These are phyloP conservation scores for Umbilicaria muhlenbergii DNA, from an alignment of 495 filamentous ascomycete genomes.

Conservation along the genomic window DNA sequence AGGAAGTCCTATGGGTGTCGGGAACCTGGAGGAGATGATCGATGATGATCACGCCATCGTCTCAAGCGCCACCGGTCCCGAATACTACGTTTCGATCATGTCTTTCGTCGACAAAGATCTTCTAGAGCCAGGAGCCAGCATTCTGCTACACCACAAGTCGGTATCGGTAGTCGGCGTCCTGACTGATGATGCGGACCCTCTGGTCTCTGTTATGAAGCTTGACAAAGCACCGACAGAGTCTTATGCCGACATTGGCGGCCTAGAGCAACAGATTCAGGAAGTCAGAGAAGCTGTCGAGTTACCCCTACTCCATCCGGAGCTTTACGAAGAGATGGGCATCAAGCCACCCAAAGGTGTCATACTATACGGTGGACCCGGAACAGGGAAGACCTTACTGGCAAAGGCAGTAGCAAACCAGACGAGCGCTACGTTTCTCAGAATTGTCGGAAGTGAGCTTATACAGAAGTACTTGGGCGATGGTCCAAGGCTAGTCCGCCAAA, in stretches of 20 bases:
- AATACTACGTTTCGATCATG: constrained; percentile 99
- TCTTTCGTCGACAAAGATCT: constrained; percentile 99
- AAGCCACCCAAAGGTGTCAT: constrained; percentile 99
- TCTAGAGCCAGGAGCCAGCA: constrained; percentile 88
- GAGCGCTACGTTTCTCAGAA: constrained; percentile 93
- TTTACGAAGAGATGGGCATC: constrained; percentile 99
- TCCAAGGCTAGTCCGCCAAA: constrained; percentile 82
- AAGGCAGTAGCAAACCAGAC: constrained; percentile 99
- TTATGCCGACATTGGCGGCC: constrained; percentile 94
- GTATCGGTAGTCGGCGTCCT: constrained; percentile 96
- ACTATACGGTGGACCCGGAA: constrained; percentile 93
- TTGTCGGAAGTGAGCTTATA: constrained; percentile 94
- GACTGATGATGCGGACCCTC: constrained; percentile 89
- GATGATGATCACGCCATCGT: constrained; percentile 99
- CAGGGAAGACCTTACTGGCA: constrained; percentile 90
- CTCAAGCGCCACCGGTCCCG: constrained; percentile 88
- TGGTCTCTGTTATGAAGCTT: constrained; percentile 98
- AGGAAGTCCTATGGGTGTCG: constrained; percentile 96
- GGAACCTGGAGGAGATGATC: constrained; percentile 96
- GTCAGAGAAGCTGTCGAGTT: constrained; percentile 95
- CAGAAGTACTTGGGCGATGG: constrained; percentile 99
- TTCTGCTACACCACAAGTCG: constrained; percentile 92
- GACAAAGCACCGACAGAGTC: constrained; percentile 98
- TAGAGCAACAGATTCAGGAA: constrained; percentile 93
- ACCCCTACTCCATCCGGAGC: constrained; percentile 86